Percentiles rank a stretch among this genome's conserved stretches.
These are phyloP conservation scores for Pseudoscleropodium purum DNA, from an alignment of 225 moss, liverwort and hornwort genomes.

Conservation along the genomic window DNA sequence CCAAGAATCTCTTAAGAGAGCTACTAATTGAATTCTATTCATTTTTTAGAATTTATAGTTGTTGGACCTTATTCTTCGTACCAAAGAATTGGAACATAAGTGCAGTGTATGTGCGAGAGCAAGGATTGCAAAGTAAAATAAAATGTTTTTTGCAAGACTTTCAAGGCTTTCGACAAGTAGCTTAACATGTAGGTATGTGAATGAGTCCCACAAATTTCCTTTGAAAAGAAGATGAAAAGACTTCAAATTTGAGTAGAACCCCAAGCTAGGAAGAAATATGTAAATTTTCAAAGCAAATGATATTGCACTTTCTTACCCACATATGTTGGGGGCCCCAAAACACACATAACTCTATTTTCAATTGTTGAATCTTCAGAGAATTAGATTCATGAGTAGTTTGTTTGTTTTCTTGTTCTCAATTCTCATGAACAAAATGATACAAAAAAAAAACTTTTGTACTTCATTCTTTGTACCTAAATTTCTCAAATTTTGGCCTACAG, in stretches of 20 bases:
- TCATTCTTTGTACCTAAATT: neutral
- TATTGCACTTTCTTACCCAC: rapidly evolving
- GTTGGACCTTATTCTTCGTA: too few species aligned
- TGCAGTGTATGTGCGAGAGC: neutral
- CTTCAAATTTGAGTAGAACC: neutral
- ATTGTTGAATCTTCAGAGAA: neutral
- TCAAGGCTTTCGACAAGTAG: neutral
- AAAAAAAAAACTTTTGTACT: neutral
- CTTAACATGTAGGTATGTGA: neutral
- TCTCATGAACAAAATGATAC: rapidly evolving
- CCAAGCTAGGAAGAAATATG: neutral
- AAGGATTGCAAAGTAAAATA: neutral
- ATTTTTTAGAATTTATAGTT: neutral
- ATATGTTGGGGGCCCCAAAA: neutral
- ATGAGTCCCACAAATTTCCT: neutral
- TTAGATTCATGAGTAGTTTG: rapidly evolving
- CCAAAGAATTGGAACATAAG: neutral
- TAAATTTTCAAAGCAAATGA: neutral
- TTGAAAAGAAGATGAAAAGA: neutral
- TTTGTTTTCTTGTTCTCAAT: neutral
- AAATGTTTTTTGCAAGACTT: neutral
- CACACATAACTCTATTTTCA: neutral
- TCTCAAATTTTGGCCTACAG: neutral
- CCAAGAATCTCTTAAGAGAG: neutral
- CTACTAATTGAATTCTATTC: neutral